phyloP scores from a whole-genome alignment of 148 eudicot genomes.

The Cornus kousa region DNA sequence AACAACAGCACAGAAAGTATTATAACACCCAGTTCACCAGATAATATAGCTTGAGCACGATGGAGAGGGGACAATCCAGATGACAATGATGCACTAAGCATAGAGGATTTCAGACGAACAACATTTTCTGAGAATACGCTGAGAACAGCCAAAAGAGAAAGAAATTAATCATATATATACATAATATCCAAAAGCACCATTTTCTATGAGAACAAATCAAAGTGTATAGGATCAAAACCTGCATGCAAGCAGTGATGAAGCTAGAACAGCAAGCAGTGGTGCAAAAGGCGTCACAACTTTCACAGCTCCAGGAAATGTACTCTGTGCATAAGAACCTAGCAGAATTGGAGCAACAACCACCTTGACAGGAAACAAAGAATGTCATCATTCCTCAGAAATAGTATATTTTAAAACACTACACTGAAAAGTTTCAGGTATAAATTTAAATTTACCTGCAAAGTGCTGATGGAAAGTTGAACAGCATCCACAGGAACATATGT shows the following conservation, averaged over 20 bases:
- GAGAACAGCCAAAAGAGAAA: constrained; percentile 10
- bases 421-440: neutral
- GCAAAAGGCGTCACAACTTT: constrained; percentile 46
- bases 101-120: constrained; percentile 45
- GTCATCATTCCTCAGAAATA: neutral
- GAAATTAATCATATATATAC: neutral
- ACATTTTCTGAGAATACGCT: constrained; percentile 74
- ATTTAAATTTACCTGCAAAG: constrained; percentile 51
- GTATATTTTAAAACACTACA: neutral
- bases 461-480: constrained; percentile 60
- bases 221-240: constrained; percentile 29
- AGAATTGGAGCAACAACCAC: constrained; percentile 74
- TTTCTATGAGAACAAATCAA: neutral
- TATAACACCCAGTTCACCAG: constrained; percentile 49
- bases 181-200: neutral
- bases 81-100: constrained; percentile 30
- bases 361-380: constrained; percentile 25
- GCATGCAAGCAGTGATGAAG: constrained; percentile 64
- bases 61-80: constrained; percentile 31
- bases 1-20: constrained; percentile 46
- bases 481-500: constrained; percentile 67
- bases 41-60: constrained; percentile 34
- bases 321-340: constrained; percentile 56
- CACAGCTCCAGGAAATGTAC: constrained; percentile 53
- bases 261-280: constrained; percentile 58